A percentile compares a stretch with the other conserved stretches of the same genome.
These are phyloP conservation scores for Fusarium marasasianum DNA, from an alignment of 2,329 filamentous ascomycete species.

Conservation along the genomic window DNA sequence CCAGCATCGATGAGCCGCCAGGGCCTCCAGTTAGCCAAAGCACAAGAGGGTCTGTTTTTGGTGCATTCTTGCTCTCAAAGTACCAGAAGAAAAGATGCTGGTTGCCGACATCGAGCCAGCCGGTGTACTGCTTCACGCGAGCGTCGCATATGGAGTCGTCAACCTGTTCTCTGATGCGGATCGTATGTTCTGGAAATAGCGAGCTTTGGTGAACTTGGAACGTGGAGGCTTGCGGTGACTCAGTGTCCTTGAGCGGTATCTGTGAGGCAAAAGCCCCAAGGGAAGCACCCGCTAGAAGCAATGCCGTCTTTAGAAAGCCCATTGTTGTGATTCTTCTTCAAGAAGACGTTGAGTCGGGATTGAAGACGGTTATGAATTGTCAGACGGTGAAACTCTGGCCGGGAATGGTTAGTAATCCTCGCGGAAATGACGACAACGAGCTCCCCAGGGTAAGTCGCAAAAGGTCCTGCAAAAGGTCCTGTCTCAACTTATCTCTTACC, in stretches of 20 bases:
- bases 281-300: neutral
- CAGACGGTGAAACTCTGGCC: neutral
- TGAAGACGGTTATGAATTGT: neutral
- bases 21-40: slow-evolving; percentile 37
- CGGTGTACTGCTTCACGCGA: slow-evolving; percentile 34
- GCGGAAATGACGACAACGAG: neutral
- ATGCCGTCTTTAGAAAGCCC: slow-evolving; percentile 1
- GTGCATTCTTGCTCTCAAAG: slow-evolving; percentile 31
- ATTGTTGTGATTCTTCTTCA: neutral
- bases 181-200: slow-evolving; percentile 15
- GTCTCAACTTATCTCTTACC: neutral
- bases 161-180: slow-evolving; percentile 31
- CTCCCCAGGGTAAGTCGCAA: neutral
- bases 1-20: slow-evolving; percentile 28
- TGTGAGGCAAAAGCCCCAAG: slow-evolving; percentile 1
- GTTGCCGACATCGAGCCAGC: slow-evolving; percentile 24
- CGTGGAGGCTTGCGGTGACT: neutral
- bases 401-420: neutral
- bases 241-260: neutral
- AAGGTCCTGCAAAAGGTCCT: neutral
- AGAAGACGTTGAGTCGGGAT: neutral
- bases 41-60: slow-evolving; percentile 20
- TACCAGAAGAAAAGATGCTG: slow-evolving; percentile 40
- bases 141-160: slow-evolving; percentile 27
- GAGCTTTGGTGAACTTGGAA: slow-evolving; percentile 18